These are phyloP conservation scores for Stachybotrys echinatus DNA, from an alignment of 2,329 filamentous ascomycete species.

Conservation along the genomic window DNA sequence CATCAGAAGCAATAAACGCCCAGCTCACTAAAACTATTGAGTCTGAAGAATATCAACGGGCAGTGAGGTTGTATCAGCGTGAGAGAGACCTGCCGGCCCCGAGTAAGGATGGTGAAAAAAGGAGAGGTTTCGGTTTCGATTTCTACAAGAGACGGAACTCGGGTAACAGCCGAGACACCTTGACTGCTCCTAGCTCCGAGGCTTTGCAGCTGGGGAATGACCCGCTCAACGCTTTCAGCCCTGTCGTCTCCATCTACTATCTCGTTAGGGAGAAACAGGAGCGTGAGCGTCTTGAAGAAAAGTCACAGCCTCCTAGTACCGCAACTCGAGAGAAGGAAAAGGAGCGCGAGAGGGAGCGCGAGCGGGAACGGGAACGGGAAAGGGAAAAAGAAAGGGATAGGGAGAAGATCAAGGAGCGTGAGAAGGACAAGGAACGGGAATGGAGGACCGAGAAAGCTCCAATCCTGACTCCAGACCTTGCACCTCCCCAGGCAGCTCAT, in stretches of 20 bases:
- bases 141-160: conserved; percentile 96
- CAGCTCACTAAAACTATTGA: conserved; percentile 84
- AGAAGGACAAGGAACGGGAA: conserved; percentile 20
- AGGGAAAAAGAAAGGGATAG: conserved; percentile 13
- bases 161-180: conserved; percentile 78
- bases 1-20: conserved; percentile 73
- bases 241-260: conserved; percentile 90
- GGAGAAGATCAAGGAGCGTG: conserved; percentile 18
- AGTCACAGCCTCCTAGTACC: conserved; percentile 40
- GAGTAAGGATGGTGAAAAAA: conserved; percentile 69
- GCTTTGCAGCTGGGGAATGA: conserved; percentile 77
- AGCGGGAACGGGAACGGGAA: conserved; percentile 26
- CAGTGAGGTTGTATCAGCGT: conserved; percentile 64
- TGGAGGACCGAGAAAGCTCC: conserved; percentile 30
- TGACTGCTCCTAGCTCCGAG: conserved; percentile 79
- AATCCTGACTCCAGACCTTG: conserved; percentile 62
- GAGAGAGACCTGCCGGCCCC: conserved; percentile 57
- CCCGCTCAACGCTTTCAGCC: conserved; percentile 88
- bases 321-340: conserved; percentile 23
- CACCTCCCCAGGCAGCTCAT: conserved; percentile 78
- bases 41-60: conserved; percentile 89
- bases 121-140: conserved; percentile 82
- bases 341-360: conserved; percentile 25
- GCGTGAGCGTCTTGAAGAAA: conserved; percentile 52
- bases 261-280: conserved; percentile 93